Conservation (phyloP, 2,329 filamentous ascomycete genomes). For the Penicillium glabrum region DNA sequence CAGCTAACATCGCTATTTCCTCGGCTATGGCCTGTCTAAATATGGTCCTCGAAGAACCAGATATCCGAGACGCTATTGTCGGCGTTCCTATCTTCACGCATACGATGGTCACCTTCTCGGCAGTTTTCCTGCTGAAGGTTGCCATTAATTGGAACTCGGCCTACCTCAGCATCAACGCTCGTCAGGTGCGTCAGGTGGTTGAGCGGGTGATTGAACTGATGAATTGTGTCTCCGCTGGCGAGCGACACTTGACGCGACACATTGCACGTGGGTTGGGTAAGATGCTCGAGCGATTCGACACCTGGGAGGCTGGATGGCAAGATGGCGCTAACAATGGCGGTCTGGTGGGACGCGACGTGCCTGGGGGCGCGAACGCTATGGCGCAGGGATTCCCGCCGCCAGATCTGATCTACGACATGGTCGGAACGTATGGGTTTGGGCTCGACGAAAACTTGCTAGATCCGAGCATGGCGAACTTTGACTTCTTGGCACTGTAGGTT, state of each 20-base stretch:
- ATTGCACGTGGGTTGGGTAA: conserved; percentile 43
- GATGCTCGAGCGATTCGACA: conserved; percentile 43
- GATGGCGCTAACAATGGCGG: conserved; percentile 12
- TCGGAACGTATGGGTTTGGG: conserved; percentile 45
- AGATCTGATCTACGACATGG: conserved; percentile 45
- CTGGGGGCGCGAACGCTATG: conserved; percentile 43
- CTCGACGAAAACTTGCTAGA: conserved; percentile 43
- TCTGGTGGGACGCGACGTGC: conserved; percentile 28
- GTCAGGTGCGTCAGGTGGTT: conserved; percentile 39
- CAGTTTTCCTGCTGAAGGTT: conserved; percentile 47
- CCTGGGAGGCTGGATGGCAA: conserved; percentile 39
- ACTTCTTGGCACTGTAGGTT: conserved; percentile 36
- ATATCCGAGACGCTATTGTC: conserved; percentile 50
- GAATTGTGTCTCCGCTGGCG: conserved; percentile 42
- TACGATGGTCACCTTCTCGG: conserved; percentile 49
- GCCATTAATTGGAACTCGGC: conserved; percentile 46
- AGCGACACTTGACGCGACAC: conserved; percentile 42
- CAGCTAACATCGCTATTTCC: conserved; percentile 48
- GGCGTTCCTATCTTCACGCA: conserved; percentile 50
- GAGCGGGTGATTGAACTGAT: conserved; percentile 42
- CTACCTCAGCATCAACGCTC: conserved; percentile 40
- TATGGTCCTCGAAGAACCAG: conserved; percentile 48
- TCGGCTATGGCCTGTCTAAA: conserved; percentile 50
- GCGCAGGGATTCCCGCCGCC: conserved; percentile 42
- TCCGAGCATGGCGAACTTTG: conserved; percentile 43